Percentiles rank a stretch among this genome's conserved stretches.
Evolutionary conservation across 1,284 basidiomycete genomes (phyloP).

Genomic region (Cryptococcus sp.): DNA sequence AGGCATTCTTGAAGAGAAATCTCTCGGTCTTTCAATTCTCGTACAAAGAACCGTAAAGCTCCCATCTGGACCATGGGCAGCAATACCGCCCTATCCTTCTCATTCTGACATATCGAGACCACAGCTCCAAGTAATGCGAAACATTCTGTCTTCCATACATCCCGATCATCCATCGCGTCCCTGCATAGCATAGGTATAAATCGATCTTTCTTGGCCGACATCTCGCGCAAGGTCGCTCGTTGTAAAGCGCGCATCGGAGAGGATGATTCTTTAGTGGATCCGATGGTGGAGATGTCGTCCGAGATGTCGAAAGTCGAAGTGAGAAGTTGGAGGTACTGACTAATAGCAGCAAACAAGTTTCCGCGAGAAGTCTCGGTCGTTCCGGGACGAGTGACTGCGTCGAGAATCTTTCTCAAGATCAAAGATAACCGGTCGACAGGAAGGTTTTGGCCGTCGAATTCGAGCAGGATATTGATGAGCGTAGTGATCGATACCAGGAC

Average conservation of each 20-base stretch:
- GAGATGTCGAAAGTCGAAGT: slow-evolving; percentile 16
- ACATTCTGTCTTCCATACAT: slow-evolving; percentile 91
- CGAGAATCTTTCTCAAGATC: slow-evolving; percentile 70
- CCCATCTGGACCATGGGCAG: slow-evolving; percentile 68
- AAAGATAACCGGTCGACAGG: slow-evolving; percentile 74
- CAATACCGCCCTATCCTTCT: slow-evolving; percentile 50
- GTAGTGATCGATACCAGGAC: slow-evolving; percentile 78
- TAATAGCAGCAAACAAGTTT: slow-evolving; percentile 86
- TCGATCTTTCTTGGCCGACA: slow-evolving; percentile 59
- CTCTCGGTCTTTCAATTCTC: slow-evolving; percentile 79
- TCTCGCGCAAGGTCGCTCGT: slow-evolving; percentile 57
- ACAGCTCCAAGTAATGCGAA: slow-evolving; percentile 53
- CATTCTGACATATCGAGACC: slow-evolving; percentile 50
- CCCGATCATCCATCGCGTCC: slow-evolving; percentile 89
- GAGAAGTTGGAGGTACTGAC: slow-evolving; percentile 77
- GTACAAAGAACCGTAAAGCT: slow-evolving; percentile 76
- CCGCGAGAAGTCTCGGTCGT: slow-evolving; percentile 88
- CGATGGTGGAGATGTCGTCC: slow-evolving; percentile 4
- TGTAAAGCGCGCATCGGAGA: slow-evolving; percentile 50
- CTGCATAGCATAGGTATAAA: slow-evolving; percentile 73
- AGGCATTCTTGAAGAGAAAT: slow-evolving; percentile 71
- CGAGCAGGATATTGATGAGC: slow-evolving; percentile 62
- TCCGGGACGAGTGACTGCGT: slow-evolving; percentile 70
- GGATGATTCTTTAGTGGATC: slow-evolving; percentile 12
- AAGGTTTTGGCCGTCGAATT: slow-evolving; percentile 60